These are phyloP conservation scores for Marasmius oreades DNA, from an alignment of 1,284 basidiomycete genomes.

Conservation along the genomic window DNA sequence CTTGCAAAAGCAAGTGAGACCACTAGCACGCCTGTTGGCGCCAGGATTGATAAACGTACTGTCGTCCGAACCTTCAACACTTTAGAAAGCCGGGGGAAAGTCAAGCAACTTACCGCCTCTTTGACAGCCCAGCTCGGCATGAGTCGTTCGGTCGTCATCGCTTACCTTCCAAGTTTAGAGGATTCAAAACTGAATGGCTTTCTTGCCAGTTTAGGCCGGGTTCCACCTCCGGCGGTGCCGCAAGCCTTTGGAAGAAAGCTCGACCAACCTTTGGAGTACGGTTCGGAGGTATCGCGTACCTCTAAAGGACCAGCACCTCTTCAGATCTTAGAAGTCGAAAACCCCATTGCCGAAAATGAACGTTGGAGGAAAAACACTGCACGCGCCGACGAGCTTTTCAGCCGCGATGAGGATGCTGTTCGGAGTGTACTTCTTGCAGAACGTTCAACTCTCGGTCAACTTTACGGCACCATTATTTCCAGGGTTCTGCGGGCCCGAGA, in stretches of 20 bases:
- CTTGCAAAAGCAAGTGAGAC: conserved; percentile 56
- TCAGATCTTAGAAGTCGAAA: conserved; percentile 40
- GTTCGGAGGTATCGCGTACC: conserved; percentile 31
- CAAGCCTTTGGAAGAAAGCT: conserved; percentile 38
- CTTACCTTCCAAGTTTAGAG: conserved; percentile 53
- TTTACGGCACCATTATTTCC: conserved; percentile 67
- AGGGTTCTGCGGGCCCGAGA: conserved; percentile 58
- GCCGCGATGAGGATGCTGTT: conserved; percentile 47
- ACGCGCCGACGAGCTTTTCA: conserved; percentile 46
- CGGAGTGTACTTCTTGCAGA: conserved; percentile 62
- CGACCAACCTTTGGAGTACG: conserved; percentile 52
- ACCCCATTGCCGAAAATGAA: conserved; percentile 36
- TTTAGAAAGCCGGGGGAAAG: conserved; percentile 56
- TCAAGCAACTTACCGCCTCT: conserved; percentile 64
- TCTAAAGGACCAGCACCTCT: conserved; percentile 31
- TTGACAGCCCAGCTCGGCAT: conserved; percentile 51
- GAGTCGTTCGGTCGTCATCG: conserved; percentile 51
- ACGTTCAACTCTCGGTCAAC: conserved; percentile 59
- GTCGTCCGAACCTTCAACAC: conserved; percentile 52
- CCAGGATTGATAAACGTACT: conserved; percentile 72
- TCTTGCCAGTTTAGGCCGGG: conserved; percentile 45
- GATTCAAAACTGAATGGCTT: conserved; percentile 51
- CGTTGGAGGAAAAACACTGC: conserved; percentile 41
- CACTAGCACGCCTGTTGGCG: conserved; percentile 63
- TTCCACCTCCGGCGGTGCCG: conserved; percentile 27